phyloP scores from a whole-genome alignment of 1,139 yeast species.

The Tardiomyces blankii region DNA sequence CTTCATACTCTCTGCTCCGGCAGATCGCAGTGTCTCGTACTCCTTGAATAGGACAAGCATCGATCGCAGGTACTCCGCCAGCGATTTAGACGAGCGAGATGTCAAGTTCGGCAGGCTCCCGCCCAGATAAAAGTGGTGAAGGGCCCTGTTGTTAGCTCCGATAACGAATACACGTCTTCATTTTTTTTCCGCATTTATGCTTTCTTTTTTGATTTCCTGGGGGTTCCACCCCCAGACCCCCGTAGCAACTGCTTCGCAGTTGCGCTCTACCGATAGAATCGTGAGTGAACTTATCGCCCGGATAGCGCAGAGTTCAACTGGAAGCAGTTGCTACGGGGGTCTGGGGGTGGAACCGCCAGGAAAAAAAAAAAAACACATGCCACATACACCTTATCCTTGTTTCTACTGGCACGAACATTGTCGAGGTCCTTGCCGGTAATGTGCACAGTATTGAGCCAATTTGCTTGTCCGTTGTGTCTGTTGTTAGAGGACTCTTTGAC shows the following conservation, averaged over 20 bases:
- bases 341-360: too few relatives aligned
- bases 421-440: slow-evolving; percentile 14
- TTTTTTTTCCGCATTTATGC: too few relatives aligned
- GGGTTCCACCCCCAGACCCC: too few relatives aligned
- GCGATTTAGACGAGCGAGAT: slow-evolving; percentile 8
- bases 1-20: slow-evolving; percentile 11
- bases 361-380: slow-evolving; percentile 1
- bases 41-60: slow-evolving; percentile 14
- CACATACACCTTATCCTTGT: slow-evolving; percentile 1
- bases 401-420: slow-evolving; percentile 8
- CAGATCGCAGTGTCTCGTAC: slow-evolving; percentile 13
- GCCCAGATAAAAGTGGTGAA: slow-evolving; percentile 16
- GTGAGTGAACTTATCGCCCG: too few relatives aligned
- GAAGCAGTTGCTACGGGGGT: too few relatives aligned
- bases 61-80: slow-evolving; percentile 12
- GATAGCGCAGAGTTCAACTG: too few relatives aligned
- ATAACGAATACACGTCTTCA: too few relatives aligned
- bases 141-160: slow-evolving; percentile 2
- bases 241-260: too few relatives aligned
- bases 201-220: too few relatives aligned
- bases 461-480: too few relatives aligned
- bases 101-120: slow-evolving; percentile 15
- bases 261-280: too few relatives aligned
- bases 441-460: slow-evolving; percentile 15
- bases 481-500: too few relatives aligned